phyloP scores from a whole-genome alignment of 495 filamentous ascomycete species.

The Trichoderma gamsii region DNA sequence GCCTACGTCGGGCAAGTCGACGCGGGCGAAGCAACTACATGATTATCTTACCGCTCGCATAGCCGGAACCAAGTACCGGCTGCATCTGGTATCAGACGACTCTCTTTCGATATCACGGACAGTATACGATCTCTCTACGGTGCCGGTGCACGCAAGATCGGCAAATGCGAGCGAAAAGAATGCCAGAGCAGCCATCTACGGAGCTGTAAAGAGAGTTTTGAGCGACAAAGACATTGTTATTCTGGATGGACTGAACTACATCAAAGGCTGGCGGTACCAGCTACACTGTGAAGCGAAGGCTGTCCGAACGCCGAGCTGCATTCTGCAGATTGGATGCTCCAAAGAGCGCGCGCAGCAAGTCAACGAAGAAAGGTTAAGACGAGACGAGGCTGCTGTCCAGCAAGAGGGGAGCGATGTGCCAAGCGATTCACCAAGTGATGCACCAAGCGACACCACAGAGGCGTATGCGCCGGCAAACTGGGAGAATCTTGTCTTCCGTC shows the following conservation, averaged over 20 bases:
- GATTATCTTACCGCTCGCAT: slow-evolving; percentile 56
- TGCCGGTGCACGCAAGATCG: slow-evolving; percentile 43
- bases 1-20: slow-evolving; percentile 87
- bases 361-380: slow-evolving; percentile 43
- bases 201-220: slow-evolving; percentile 77
- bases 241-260: slow-evolving; percentile 88
- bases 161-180: slow-evolving; percentile 75
- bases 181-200: slow-evolving; percentile 78
- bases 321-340: slow-evolving; percentile 78
- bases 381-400: slow-evolving; percentile 19
- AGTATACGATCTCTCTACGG: slow-evolving; percentile 54
- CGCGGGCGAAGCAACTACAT: slow-evolving; percentile 74
- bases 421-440: background rate
- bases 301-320: slow-evolving; percentile 70
- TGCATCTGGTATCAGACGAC: slow-evolving; percentile 65
- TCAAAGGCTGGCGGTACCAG: slow-evolving; percentile 96
- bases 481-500: slow-evolving; percentile 89
- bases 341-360: slow-evolving; percentile 59
- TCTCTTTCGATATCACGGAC: slow-evolving; percentile 54
- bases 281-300: slow-evolving; percentile 93
- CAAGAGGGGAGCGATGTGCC: slow-evolving; percentile 14
- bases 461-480: slow-evolving; percentile 64
- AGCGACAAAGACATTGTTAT: slow-evolving; percentile 78
- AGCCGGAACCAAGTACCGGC: slow-evolving; percentile 38
- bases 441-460: slow-evolving; percentile 30